Evolutionary conservation across 768 basidiomycete genomes (phyloP), one percentile per base, ranked within the genome.

Genomic region (Boletus rufocinnamomeus): DNA sequence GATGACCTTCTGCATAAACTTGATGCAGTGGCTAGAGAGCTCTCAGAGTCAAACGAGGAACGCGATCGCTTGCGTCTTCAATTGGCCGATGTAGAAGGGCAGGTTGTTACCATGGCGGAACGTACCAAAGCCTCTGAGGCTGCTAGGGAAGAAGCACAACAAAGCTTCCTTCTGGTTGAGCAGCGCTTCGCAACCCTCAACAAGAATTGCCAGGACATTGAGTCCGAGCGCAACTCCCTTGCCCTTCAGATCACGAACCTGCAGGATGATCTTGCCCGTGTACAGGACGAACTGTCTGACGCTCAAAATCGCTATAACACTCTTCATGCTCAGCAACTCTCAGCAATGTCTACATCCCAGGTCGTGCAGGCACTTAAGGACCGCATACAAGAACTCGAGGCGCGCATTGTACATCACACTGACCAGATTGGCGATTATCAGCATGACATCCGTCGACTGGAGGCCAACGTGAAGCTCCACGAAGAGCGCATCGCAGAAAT

Each of bases 391-490:
- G 85, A 89, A 57, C 82, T 90, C 28, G 87, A 93, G 62, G 73
- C 67, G 14, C 83, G 89, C 9, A 80, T 93, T 28, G 63, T 80
- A 60, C 77, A 89, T 46, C 78, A 85, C 40, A 89, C 85, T 4
- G 85, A 91, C 62, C 88, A 89, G 67, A 85, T 93, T 63, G 87
- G 85, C 13, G 79, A 89, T 52, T 87, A 89, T 56, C 90, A 91
- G 59, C 88, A 92, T 63, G 91, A 93, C 60, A 88, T 88, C 62
- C 80, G 82, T 63, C 82, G 88, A 37, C 74, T 93, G 38, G 91
- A 91, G 72, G 85, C 85, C 55, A 93, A 93, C 63, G 68, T 88
- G 51, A 78, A 79, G 55, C 74, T 93, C 35, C 85, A 89, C 56
- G 91, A 93, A 69, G 91, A 93, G 28, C 79, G 88, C 8, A 71